Percentiles rank a stretch among this genome's conserved stretches.
Evolutionary conservation across 441 rosid genomes (phyloP).

Genomic region (Jatropha multifida): DNA sequence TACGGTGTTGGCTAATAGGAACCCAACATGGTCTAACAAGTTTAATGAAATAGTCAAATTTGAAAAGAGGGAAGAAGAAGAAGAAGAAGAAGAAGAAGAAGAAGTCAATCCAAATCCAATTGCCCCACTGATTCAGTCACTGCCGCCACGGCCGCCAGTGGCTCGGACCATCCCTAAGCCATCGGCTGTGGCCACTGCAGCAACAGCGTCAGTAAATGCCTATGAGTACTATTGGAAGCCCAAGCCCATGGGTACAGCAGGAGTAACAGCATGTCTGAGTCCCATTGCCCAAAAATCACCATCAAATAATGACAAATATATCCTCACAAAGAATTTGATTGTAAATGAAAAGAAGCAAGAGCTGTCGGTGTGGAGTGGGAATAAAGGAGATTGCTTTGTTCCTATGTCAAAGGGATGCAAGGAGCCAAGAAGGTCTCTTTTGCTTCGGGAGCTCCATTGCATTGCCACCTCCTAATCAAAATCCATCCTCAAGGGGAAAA

Average conservation of each 20-base stretch:
- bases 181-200: slow-evolving; percentile 20
- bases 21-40: slow-evolving; percentile 42
- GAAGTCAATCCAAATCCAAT: slow-evolving; percentile 17
- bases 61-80: neutral
- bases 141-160: slow-evolving; percentile 50
- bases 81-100: neutral
- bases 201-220: slow-evolving; percentile 50
- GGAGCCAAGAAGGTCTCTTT: slow-evolving; percentile 63
- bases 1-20: slow-evolving; percentile 38
- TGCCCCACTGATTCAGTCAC: slow-evolving; percentile 42
- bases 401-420: slow-evolving; percentile 61
- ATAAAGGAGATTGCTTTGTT: slow-evolving; percentile 35
- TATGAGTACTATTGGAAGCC: slow-evolving; percentile 65
- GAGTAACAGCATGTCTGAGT: slow-evolving; percentile 1
- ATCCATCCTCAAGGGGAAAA: neutral
- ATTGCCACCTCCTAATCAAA: slow-evolving; percentile 62
- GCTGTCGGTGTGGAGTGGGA: slow-evolving; percentile 26
- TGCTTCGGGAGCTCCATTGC: slow-evolving; percentile 58
- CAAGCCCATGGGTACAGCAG: slow-evolving; percentile 27
- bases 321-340: slow-evolving; percentile 24
- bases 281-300: slow-evolving; percentile 26
- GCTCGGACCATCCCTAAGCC: slow-evolving; percentile 39
- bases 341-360: slow-evolving; percentile 30
- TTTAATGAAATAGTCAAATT: slow-evolving; percentile 30
- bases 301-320: slow-evolving; percentile 10